Conservation (phyloP, 1,139 yeast genomes). For the Blastobotrys proliferans region DNA sequence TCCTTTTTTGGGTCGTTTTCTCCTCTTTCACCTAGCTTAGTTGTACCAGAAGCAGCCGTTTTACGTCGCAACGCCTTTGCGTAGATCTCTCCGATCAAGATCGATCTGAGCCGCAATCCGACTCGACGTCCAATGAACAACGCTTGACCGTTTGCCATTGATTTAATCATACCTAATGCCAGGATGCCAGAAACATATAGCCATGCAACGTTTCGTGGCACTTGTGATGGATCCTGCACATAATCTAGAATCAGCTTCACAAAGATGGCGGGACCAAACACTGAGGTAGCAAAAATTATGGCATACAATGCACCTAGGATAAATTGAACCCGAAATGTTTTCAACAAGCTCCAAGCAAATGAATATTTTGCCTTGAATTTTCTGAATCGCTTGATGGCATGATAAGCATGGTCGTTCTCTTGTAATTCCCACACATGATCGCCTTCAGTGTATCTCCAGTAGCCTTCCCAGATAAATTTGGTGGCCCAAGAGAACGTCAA, state of each 20-base stretch:
- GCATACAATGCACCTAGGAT: slow-evolving; percentile 75
- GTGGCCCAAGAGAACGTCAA: slow-evolving; percentile 76
- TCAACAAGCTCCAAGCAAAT: slow-evolving; percentile 56
- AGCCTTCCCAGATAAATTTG: slow-evolving; percentile 64
- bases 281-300: slow-evolving; percentile 54
- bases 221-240: slow-evolving; percentile 64
- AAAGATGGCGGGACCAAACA: slow-evolving; percentile 75
- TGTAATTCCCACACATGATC: slow-evolving; percentile 82
- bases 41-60: slow-evolving; percentile 51
- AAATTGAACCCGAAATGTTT: slow-evolving; percentile 59
- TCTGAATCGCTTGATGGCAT: slow-evolving; percentile 55
- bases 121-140: slow-evolving; percentile 87
- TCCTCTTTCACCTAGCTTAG: slow-evolving; percentile 27
- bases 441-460: slow-evolving; percentile 48
- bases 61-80: slow-evolving; percentile 87
- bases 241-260: slow-evolving; percentile 76
- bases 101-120: slow-evolving; percentile 83
- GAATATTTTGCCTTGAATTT: slow-evolving; percentile 36
- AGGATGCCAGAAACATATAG: slow-evolving; percentile 76
- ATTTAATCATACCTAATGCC: slow-evolving; percentile 55
- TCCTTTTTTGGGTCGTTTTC: slow-evolving; percentile 19
- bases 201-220: slow-evolving; percentile 79
- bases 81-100: slow-evolving; percentile 86
- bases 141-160: slow-evolving; percentile 74
- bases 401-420: slow-evolving; percentile 75